Base-by-base conservation (phyloP, 2,329 filamentous ascomycete genomes). In the Diaporthe sp. region DNA sequence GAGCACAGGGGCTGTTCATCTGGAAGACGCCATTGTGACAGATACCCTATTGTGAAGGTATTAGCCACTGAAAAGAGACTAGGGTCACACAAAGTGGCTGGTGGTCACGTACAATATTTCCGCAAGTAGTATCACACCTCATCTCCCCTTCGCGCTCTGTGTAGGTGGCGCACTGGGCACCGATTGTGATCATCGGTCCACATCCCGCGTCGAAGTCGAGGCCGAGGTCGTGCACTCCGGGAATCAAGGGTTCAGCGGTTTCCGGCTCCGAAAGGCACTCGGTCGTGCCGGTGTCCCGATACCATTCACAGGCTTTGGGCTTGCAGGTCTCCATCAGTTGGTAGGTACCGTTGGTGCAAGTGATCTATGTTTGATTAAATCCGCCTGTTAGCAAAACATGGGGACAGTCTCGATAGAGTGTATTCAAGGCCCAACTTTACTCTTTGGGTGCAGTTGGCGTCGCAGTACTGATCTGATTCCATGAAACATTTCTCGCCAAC, bases 81-180 rank as follows among this genome's bases (percentile, higher is more conserved):
- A 25, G 9, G 8, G 6, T 27, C 63, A 50, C 13, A 50, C 3
- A 15, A 59, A 30, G 32, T 2, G 5, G 25, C 7, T 19, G 27
- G 32, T 27, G 1, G 6, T 58, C 32, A 61, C 69, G 22, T 51
- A 71, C 55, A 30, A 71, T 13, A 17, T 37, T 42, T 32, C 2
- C 61, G 32, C 69, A 71, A 39, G 42, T 61, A 6, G 30, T 35
- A 6, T 71, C 69, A 61, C 69, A 71, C 22, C 42, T 51, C 69
- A 71, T 71, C 32, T 3, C n/a, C 9, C 69, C 69, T 9, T 71
- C 25, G 6, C 25, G 12, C 19, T 19, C 25, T 3, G 55, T 25
- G 17, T 37, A 13, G 32, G 5, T 25, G 44, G 13, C 55, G 25
- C 69, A 71, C 1, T 19, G 9, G 9, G 42, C 25, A 8, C 42